Evolutionary conservation across 371 early-diverging fungal species (phyloP).

Genomic region (Apophysomyces trapeziformis): DNA sequence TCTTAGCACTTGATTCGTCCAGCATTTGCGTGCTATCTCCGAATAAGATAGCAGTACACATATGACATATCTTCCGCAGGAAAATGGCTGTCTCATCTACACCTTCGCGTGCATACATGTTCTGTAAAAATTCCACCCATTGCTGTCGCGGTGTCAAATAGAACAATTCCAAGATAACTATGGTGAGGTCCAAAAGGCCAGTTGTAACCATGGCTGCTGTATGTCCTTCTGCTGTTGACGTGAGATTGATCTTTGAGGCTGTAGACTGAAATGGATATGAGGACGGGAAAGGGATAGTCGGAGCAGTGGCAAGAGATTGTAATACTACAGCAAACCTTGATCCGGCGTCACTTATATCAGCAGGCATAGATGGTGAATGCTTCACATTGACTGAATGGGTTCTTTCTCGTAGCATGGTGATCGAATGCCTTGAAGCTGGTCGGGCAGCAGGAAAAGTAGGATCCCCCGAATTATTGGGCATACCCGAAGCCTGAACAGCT

Average conservation of each 20-base stretch:
- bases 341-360: not conserved
- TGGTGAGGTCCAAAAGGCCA: slow-evolving; percentile 53
- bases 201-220: slow-evolving; percentile 46
- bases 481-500: slow-evolving; percentile 38
- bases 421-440: slow-evolving; percentile 25
- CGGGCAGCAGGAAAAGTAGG: not conserved
- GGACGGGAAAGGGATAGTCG: slow-evolving; percentile 43
- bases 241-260: slow-evolving; percentile 15
- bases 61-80: slow-evolving; percentile 56
- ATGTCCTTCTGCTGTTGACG: slow-evolving; percentile 20
- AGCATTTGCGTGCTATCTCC: slow-evolving; percentile 41
- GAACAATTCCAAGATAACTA: slow-evolving; percentile 53
- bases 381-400: slow-evolving; percentile 23
- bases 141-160: slow-evolving; percentile 50
- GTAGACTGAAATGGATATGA: slow-evolving; percentile 45
- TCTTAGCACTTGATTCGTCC: slow-evolving; percentile 29
- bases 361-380: slow-evolving; percentile 11
- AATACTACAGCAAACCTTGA: slow-evolving; percentile 33
- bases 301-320: slow-evolving; percentile 49
- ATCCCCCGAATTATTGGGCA: not conserved
- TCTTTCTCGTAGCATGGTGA: slow-evolving; percentile 29
- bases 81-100: slow-evolving; percentile 54
- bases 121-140: slow-evolving; percentile 42
- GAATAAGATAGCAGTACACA: slow-evolving; percentile 53
- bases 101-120: slow-evolving; percentile 46